A percentile compares a stretch with the other conserved stretches of the same genome.
Evolutionary conservation across 805 yeast species (phyloP).

Genomic region (Kodamaea kaohsiungensis): DNA sequence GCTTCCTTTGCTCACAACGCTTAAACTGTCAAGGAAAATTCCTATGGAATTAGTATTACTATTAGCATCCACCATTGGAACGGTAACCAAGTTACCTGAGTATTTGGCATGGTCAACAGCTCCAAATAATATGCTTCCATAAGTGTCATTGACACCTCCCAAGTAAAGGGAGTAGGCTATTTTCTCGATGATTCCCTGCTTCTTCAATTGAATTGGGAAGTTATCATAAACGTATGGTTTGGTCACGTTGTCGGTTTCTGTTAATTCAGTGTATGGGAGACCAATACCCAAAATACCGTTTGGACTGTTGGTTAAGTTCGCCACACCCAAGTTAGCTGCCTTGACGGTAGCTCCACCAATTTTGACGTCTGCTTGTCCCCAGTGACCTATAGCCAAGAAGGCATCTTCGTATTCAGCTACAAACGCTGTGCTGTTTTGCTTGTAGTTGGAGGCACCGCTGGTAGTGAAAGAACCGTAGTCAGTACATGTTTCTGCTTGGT

Average conservation of each 20-base stretch:
- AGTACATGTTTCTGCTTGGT: conserved; percentile 39
- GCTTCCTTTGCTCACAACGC: neutral
- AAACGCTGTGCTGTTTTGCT: conserved; percentile 41
- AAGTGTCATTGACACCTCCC: conserved; percentile 21
- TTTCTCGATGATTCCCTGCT: conserved; percentile 34
- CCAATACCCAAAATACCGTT: conserved; percentile 77
- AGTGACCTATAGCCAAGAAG: conserved; percentile 48
- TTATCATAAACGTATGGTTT: conserved; percentile 34
- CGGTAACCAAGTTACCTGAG: conserved; percentile 31
- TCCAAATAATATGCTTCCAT: conserved; percentile 42
- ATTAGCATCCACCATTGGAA: conserved; percentile 44
- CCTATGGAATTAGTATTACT: too few relatives aligned
- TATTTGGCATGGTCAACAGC: conserved; percentile 46
- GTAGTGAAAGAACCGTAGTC: conserved; percentile 51
- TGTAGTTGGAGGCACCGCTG: conserved; percentile 37
- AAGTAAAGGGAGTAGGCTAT: conserved; percentile 38
- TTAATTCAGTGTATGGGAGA: conserved; percentile 64
- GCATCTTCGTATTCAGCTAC: conserved; percentile 49
- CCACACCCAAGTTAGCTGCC: conserved; percentile 71
- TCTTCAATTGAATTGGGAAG: conserved; percentile 35
- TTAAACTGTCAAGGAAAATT: too few relatives aligned
- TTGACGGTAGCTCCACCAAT: conserved; percentile 48
- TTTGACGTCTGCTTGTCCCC: conserved; percentile 62
- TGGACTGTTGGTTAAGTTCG: conserved; percentile 37
- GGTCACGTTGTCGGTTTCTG: conserved; percentile 29